Evolutionary conservation across 2,329 filamentous ascomycete genomes (phyloP).

Genomic region (Penicillium sp.): DNA sequence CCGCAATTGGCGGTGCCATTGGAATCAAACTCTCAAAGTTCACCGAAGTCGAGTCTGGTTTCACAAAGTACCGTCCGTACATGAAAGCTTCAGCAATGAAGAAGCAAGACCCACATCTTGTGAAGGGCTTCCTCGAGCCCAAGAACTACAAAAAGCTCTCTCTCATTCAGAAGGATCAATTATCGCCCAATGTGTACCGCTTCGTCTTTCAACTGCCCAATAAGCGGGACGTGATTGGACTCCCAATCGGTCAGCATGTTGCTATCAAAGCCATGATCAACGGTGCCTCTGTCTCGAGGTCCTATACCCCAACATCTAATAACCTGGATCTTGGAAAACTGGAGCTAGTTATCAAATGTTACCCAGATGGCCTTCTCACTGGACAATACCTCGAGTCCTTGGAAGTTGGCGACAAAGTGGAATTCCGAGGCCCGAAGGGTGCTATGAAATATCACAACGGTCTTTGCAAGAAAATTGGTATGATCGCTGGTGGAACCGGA

Average conservation of each 20-base stretch:
- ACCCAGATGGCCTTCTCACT: slow-evolving; percentile 35
- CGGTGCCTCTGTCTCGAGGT: slow-evolving; percentile 49
- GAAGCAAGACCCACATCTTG: slow-evolving; percentile 41
- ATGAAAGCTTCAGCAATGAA: slow-evolving; percentile 41
- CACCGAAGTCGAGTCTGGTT: slow-evolving; percentile 27
- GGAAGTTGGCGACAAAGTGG: slow-evolving; percentile 30
- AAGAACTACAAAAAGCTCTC: slow-evolving; percentile 50
- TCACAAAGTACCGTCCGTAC: slow-evolving; percentile 35
- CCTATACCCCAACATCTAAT: slow-evolving; percentile 52
- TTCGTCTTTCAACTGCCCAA: slow-evolving; percentile 52
- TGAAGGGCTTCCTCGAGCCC: slow-evolving; percentile 52
- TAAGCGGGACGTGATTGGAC: slow-evolving; percentile 47
- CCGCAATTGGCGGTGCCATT: slow-evolving; percentile 10
- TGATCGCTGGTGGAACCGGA: slow-evolving; percentile 40
- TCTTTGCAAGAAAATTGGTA: slow-evolving; percentile 35
- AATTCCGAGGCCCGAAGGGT: slow-evolving; percentile 39
- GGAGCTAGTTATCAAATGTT: slow-evolving; percentile 38
- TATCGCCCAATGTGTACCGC: slow-evolving; percentile 38
- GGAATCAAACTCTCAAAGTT: slow-evolving; percentile 17
- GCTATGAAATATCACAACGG: slow-evolving; percentile 31
- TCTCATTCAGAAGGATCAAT: slow-evolving; percentile 31
- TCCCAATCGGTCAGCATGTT: slow-evolving; percentile 59
- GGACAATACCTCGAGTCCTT: slow-evolving; percentile 13
- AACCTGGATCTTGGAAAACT: slow-evolving; percentile 33
- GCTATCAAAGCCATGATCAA: slow-evolving; percentile 51